Conservation (phyloP, 352 stramenopile species). For the Phytophthora foliorum region DNA sequence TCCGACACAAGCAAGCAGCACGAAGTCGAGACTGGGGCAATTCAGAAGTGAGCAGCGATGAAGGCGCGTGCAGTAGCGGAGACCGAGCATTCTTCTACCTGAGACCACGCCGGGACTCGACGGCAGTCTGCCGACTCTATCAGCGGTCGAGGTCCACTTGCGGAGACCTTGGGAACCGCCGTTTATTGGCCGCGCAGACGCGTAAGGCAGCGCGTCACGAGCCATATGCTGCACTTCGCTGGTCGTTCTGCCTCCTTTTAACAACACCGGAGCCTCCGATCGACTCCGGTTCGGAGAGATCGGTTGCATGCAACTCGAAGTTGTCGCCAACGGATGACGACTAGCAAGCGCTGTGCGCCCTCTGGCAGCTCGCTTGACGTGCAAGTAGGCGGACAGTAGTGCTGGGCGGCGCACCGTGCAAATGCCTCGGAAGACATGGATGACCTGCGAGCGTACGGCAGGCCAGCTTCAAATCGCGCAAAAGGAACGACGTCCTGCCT, state of each 20-base stretch:
- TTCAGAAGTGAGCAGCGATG: constrained; percentile 22
- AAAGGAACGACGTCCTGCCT: not conserved
- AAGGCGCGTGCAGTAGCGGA: constrained; percentile 3
- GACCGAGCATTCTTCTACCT: constrained; percentile 5
- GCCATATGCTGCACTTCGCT: constrained; percentile 17
- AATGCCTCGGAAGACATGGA: constrained; percentile 12
- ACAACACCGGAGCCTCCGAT: constrained; percentile 28
- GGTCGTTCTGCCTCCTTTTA: constrained; percentile 10
- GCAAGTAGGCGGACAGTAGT: no score
- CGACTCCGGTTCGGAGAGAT: constrained; percentile 21
- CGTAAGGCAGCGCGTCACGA: constrained; percentile 18
- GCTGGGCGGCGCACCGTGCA: no score
- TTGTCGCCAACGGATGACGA: constrained; percentile 4
- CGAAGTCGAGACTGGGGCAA: constrained; percentile 14
- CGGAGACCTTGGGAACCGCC: constrained; percentile 16
- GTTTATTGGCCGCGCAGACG: constrained; percentile 17
- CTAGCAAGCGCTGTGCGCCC: not conserved
- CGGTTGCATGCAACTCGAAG: not conserved
- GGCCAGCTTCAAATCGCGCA: constrained; percentile 6
- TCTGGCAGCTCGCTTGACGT: no score
- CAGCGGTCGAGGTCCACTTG: constrained; percentile 1
- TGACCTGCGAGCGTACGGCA: constrained; percentile 26
- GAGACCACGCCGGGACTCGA: constrained; percentile 21
- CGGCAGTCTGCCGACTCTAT: not conserved
- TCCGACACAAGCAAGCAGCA: not conserved